These are phyloP conservation scores for Cytospora piceae DNA, from an alignment of 2,329 filamentous ascomycete genomes.

Conservation along the genomic window DNA sequence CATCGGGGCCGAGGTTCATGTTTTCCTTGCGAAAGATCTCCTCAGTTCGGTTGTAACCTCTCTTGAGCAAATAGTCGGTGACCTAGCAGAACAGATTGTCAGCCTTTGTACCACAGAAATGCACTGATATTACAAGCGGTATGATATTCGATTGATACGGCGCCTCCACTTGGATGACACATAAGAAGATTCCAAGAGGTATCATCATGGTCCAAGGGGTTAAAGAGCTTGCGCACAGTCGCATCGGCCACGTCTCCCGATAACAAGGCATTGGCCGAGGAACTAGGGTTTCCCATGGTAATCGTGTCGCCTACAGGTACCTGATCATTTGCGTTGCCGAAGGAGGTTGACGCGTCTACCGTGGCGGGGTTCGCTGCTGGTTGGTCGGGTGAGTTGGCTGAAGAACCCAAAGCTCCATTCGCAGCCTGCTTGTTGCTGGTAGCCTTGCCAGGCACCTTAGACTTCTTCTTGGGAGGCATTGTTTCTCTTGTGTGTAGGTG, in stretches of 20 bases:
- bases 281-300: not conserved
- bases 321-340: not conserved
- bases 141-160: not conserved
- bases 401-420: not conserved
- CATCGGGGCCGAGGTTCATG: slow-evolving; percentile 78
- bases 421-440: not conserved
- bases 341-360: not conserved
- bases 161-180: not conserved
- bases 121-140: not conserved
- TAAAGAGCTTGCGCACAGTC: not conserved
- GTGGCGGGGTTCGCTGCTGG: not conserved
- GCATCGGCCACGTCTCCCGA: not conserved
- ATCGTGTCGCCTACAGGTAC: not conserved
- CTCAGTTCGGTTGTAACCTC: slow-evolving; percentile 91
- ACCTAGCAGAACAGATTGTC: slow-evolving; percentile 51
- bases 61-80: slow-evolving; percentile 93
- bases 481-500: not conserved
- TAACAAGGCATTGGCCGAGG: not conserved
- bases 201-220: not conserved
- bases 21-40: slow-evolving; percentile 92
- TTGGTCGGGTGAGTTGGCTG: not conserved
- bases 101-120: not conserved
- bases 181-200: not conserved
- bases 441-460: not conserved
- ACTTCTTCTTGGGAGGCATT: not conserved